phyloP scores from a whole-genome alignment of 106 monocot species.

The Platanthera zijinensis region DNA sequence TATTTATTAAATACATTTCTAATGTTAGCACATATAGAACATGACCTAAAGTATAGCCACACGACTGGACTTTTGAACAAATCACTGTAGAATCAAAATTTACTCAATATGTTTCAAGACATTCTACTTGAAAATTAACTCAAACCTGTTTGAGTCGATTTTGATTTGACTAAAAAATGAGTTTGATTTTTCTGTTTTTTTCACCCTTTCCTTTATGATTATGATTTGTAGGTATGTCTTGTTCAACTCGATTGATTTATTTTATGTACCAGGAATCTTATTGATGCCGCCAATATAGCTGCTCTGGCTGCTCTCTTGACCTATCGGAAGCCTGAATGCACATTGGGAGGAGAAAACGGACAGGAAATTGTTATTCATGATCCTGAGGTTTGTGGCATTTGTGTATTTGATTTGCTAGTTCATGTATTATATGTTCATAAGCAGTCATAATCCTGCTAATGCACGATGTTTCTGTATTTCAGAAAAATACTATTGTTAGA shows the following conservation, averaged over 20 bases:
- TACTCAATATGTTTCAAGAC: no score
- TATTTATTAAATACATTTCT: no score
- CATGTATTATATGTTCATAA: neutral
- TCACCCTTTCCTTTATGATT: neutral
- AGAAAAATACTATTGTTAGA: neutral
- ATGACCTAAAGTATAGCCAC: no score
- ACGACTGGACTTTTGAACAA: no score
- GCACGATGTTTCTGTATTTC: neutral
- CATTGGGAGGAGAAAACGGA: constrained; percentile 65
- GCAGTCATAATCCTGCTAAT: neutral
- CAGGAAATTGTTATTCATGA: constrained; percentile 80
- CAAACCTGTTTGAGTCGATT: no score
- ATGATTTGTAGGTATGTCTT: neutral
- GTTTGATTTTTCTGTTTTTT: no score
- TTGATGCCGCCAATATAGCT: constrained; percentile 96
- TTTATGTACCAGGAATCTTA: constrained; percentile 67
- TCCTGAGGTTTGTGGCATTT: constrained; percentile 49
- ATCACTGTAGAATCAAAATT: no score
- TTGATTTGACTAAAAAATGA: no score
- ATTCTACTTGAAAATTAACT: no score
- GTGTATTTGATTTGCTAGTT: neutral
- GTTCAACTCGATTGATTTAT: constrained; percentile 6
- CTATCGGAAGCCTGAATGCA: constrained; percentile 85
- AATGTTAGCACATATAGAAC: no score
- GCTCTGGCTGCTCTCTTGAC: constrained; percentile 79